Conservation (phyloP, 1,284 basidiomycete genomes). For the Pseudozyma hubeiensis region DNA sequence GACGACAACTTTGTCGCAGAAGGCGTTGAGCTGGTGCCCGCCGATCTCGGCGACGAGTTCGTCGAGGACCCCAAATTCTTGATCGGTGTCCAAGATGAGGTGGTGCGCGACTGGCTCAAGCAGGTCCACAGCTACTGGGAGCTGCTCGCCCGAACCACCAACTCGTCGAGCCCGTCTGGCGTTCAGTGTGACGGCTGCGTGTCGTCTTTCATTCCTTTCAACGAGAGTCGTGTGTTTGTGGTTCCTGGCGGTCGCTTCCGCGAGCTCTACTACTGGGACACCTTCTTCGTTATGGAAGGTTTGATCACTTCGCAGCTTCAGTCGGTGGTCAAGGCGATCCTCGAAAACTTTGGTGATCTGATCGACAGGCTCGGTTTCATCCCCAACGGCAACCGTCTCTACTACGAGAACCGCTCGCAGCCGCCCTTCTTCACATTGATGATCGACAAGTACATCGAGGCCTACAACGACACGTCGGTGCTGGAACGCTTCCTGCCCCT, state of each 20-base stretch:
- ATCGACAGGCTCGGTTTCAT: slow-evolving; percentile 95
- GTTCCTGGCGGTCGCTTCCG: slow-evolving; percentile 84
- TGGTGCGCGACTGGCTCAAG: slow-evolving; percentile 79
- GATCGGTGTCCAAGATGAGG: slow-evolving; percentile 77
- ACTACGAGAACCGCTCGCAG: slow-evolving; percentile 86
- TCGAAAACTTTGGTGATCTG: slow-evolving; percentile 75
- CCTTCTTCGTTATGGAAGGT: slow-evolving; percentile 72
- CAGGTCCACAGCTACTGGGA: slow-evolving; percentile 86
- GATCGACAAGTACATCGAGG: slow-evolving; percentile 76
- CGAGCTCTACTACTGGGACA: slow-evolving; percentile 66
- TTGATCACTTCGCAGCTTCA: slow-evolving; percentile 82
- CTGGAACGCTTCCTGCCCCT: slow-evolving; percentile 76
- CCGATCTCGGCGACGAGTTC: slow-evolving; percentile 75
- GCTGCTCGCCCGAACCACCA: slow-evolving; percentile 80
- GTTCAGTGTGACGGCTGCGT: slow-evolving; percentile 75
- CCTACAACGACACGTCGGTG: slow-evolving; percentile 75
- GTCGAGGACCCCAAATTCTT: slow-evolving; percentile 77
- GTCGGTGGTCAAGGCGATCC: slow-evolving; percentile 76
- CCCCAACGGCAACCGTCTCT: slow-evolving; percentile 88
- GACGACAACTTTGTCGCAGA: slow-evolving; percentile 84
- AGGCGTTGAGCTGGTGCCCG: slow-evolving; percentile 81
- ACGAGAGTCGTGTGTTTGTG: slow-evolving; percentile 80
- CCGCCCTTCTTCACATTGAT: slow-evolving; percentile 79
- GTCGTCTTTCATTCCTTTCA: slow-evolving; percentile 85
- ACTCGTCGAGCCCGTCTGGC: slow-evolving; percentile 75